Evolutionary conservation across 2,329 filamentous ascomycete species (phyloP), one percentile per base, ranked within the genome.

Genomic region (Amesomyces nigricolor): DNA sequence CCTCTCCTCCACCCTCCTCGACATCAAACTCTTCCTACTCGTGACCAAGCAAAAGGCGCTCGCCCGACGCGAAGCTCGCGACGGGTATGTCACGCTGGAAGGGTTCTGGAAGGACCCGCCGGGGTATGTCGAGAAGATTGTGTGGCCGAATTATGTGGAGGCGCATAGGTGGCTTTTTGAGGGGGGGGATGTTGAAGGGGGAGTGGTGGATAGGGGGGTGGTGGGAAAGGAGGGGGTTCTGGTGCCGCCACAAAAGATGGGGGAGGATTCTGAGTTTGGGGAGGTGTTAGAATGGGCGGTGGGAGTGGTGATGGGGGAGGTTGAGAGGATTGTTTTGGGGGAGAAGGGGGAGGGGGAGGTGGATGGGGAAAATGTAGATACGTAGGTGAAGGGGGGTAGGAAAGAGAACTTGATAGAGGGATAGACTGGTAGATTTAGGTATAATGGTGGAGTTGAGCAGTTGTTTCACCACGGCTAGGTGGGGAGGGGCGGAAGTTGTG

Each of bases 101-200:
- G 92, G 91, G 29, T 99, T 96, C 73, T 99, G 94, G 94, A 80
- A 85, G 54, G 94, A 99, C 70, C 94, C 94, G 0, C 90, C 90
- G 0, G 91, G 89, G 0, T 99, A 97, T 69, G 91, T 97, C 38
- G 91, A 97, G 68, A 82, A 88, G 68, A 81, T 99, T 53, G 94
- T 99, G 4, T 99, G 94, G 94, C 92, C 92, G 3, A 92, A 95
- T 65, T 97, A 96, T 70, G 88, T 88, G 3, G 77, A 80, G 51
- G 83, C 90, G 64, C 91, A 97, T 72, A 75, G 76, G 19, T 95
- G 89, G 78, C 75, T 99, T 69, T 94, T 96, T 67, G 71, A 85
- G 61, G 72, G 74, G 7, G 86, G 82, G 0, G 75, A 91, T 66
- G 87, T 89, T 0, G 80, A 87, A 63, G 80, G 35, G 2, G 61